Evolutionary conservation across 2,329 filamentous ascomycete species (phyloP).

Genomic region (Aspergillus felis): DNA sequence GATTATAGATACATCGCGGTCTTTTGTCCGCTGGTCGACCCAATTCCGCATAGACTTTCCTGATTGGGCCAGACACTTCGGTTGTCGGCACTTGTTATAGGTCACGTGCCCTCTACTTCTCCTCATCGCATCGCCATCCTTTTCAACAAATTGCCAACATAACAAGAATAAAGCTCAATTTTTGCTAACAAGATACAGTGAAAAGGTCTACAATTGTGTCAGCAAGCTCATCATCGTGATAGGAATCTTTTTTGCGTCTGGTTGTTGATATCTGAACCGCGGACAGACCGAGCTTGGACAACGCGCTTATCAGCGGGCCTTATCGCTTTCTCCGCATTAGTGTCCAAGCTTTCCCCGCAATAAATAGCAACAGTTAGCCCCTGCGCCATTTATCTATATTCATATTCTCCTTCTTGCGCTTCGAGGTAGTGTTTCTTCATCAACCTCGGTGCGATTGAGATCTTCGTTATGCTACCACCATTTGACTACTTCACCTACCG

Average conservation of each 20-base stretch:
- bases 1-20: neutral
- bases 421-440: neutral
- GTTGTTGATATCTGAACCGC: neutral
- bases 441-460: neutral
- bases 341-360: constrained; percentile 15
- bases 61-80: constrained; percentile 6
- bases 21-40: constrained; percentile 2
- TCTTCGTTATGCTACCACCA: constrained; percentile 46
- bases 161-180: neutral
- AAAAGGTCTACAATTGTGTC: neutral
- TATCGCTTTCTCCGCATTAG: constrained; percentile 19
- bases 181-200: neutral
- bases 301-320: constrained; percentile 21
- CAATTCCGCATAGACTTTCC: constrained; percentile 17
- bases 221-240: neutral
- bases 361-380: constrained; percentile 12
- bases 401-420: neutral
- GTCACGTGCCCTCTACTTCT: constrained; percentile 4
- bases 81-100: constrained; percentile 2
- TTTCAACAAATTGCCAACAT: neutral
- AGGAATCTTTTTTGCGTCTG: neutral
- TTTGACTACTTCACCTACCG: constrained; percentile 68
- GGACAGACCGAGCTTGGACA: neutral
- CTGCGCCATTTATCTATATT: neutral
- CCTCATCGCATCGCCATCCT: neutral